phyloP scores from a whole-genome alignment of 305 asterid genomes.

The Coffea humblotiana region DNA sequence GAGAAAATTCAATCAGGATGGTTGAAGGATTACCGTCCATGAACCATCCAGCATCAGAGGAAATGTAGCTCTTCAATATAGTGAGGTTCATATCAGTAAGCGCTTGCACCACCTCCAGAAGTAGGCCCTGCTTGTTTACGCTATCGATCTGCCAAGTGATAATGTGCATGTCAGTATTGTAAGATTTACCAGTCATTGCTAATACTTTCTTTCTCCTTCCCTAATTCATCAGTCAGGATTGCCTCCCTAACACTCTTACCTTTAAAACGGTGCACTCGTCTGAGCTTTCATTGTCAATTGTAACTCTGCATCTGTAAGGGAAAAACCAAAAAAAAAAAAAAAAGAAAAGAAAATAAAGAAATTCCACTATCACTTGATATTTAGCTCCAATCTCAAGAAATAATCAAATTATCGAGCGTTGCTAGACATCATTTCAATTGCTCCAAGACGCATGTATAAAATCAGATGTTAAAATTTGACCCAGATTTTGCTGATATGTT shows the following conservation, averaged over 20 bases:
- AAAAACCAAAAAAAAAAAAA: too few species aligned
- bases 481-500: too few species aligned
- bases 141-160: slow-evolving; percentile 56
- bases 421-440: not conserved
- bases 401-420: too few species aligned
- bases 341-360: too few species aligned
- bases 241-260: slow-evolving; percentile 29
- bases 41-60: slow-evolving; percentile 84
- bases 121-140: slow-evolving; percentile 64
- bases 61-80: slow-evolving; percentile 68
- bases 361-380: too few species aligned
- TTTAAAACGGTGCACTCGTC: slow-evolving; percentile 59
- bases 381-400: too few species aligned
- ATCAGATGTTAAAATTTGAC: too few species aligned
- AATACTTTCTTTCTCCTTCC: not conserved
- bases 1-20: too few species aligned
- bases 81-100: slow-evolving; percentile 76
- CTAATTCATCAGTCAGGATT: too few species aligned
- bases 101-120: slow-evolving; percentile 73
- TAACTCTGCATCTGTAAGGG: slow-evolving; percentile 58
- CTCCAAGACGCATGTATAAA: not conserved
- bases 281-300: slow-evolving; percentile 62
- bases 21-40: slow-evolving; percentile 59
- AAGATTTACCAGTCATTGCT: too few species aligned
- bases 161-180: not conserved